Percentiles rank a stretch among this genome's conserved stretches.
These are phyloP conservation scores for Pittosporum tobira DNA, from an alignment of 129 eudicot species.

Conservation along the genomic window DNA sequence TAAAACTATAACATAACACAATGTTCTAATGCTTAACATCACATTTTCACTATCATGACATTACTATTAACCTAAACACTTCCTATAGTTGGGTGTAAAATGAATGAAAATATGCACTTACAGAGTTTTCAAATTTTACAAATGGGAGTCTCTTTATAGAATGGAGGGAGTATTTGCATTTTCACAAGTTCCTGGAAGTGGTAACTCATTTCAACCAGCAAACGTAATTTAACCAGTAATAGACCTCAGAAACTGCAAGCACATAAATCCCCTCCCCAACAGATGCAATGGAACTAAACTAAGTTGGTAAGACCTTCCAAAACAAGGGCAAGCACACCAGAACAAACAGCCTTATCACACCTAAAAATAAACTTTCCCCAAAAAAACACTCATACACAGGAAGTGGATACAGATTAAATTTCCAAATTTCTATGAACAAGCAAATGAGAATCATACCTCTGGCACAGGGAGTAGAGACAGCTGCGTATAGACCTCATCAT, in stretches of 20 bases:
- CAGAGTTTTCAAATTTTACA: too few species aligned
- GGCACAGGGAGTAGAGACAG: slow-evolving; percentile 61
- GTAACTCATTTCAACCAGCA: not conserved
- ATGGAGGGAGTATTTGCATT: too few species aligned
- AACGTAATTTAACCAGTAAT: not conserved
- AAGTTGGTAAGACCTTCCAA: not conserved
- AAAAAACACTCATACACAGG: too few species aligned
- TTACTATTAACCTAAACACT: too few species aligned
- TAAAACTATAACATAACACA: too few species aligned
- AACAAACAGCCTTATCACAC: not conserved
- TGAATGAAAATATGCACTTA: too few species aligned
- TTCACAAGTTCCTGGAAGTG: slow-evolving; percentile 2
- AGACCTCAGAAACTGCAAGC: not conserved
- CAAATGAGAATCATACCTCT: slow-evolving; percentile 39
- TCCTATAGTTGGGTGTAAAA: too few species aligned
- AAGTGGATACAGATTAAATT: too few species aligned
- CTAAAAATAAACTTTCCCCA: too few species aligned
- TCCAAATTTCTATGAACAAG: slow-evolving; percentile 1
- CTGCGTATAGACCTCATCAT: slow-evolving; percentile 82
- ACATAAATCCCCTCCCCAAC: slow-evolving; percentile 10
- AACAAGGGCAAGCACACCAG: not conserved
- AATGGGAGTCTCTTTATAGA: too few species aligned
- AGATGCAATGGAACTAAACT: slow-evolving; percentile 1
- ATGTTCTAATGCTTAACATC: too few species aligned
- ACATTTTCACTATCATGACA: too few species aligned